phyloP scores from a whole-genome alignment of 805 yeast species.

The Candida nonsorbophila region DNA sequence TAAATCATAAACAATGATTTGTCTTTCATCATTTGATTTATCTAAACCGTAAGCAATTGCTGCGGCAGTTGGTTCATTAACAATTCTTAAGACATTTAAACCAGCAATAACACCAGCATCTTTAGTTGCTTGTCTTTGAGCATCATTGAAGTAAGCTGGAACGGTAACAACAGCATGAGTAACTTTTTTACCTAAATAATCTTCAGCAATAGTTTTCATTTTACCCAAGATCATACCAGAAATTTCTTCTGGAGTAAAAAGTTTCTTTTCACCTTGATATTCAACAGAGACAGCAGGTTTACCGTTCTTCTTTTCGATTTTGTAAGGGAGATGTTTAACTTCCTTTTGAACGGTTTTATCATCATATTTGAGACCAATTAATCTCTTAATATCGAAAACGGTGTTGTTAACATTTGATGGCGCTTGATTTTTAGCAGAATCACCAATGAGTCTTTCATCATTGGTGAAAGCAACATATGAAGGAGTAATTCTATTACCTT shows the following conservation, averaged over 20 bases:
- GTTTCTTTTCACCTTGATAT: slow-evolving; percentile 78
- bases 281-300: slow-evolving; percentile 82
- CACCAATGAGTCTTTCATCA: slow-evolving; percentile 90
- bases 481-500: slow-evolving; percentile 97
- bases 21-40: slow-evolving; percentile 55
- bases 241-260: slow-evolving; percentile 91
- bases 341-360: slow-evolving; percentile 72
- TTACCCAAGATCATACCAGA: slow-evolving; percentile 88
- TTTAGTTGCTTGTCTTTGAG: slow-evolving; percentile 97
- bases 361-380: slow-evolving; percentile 82
- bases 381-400: slow-evolving; percentile 86
- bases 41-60: slow-evolving; percentile 59
- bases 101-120: slow-evolving; percentile 98
- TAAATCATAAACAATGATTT: slow-evolving; percentile 43
- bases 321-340: slow-evolving; percentile 70
- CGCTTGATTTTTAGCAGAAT: slow-evolving; percentile 97
- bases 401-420: slow-evolving; percentile 90
- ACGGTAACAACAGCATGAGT: slow-evolving; percentile 93
- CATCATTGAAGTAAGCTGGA: slow-evolving; percentile 96
- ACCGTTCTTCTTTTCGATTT: slow-evolving; percentile 64
- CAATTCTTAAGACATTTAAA: slow-evolving; percentile 87
- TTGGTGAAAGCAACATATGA: slow-evolving; percentile 94
- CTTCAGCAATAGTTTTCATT: slow-evolving; percentile 92
- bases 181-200: slow-evolving; percentile 50
- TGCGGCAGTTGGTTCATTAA: slow-evolving; percentile 89